Conservation (phyloP, 2,329 filamentous ascomycete genomes). For the Colletotrichum musicola region DNA sequence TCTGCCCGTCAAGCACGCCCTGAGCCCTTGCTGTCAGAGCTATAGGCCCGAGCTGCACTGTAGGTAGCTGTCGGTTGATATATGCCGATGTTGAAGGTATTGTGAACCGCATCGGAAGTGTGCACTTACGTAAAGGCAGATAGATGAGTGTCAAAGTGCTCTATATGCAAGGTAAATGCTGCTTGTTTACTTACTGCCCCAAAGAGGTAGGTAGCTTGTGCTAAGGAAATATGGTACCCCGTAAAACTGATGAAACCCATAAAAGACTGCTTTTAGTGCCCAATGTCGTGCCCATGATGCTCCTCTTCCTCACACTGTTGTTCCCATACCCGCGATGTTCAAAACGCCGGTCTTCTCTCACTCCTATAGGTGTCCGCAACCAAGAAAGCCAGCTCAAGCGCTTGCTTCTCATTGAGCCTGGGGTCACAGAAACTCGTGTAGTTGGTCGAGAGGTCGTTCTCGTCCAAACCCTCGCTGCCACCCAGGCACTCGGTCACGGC, state of each 20-base stretch:
- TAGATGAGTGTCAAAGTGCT: background rate
- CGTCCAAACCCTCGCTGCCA: conserved; percentile 86
- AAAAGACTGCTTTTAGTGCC: conserved; percentile 23
- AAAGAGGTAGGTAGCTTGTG: no score
- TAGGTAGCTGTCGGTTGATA: conserved; percentile 3
- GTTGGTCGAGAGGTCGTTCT: conserved; percentile 89
- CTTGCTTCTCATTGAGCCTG: conserved; percentile 96
- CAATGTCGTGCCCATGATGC: conserved; percentile 11
- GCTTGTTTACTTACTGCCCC: background rate
- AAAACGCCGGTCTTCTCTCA: conserved; percentile 44
- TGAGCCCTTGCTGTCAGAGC: conserved; percentile 5
- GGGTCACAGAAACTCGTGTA: conserved; percentile 98
- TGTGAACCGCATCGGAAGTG: background rate
- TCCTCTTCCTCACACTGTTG: no score
- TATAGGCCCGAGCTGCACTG: background rate
- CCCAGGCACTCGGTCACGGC: conserved; percentile 96
- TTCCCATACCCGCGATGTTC: background rate
- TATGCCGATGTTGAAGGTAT: background rate
- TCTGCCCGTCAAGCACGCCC: conserved; percentile 6
- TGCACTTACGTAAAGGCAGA: background rate
- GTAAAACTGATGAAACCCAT: background rate
- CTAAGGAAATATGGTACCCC: no score
- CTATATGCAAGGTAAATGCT: background rate
- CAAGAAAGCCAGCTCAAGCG: conserved; percentile 92
- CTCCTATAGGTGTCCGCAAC: conserved; percentile 82